Evolutionary conservation across 345 rosid species (phyloP).

Genomic region (Corchorus capsularis): DNA sequence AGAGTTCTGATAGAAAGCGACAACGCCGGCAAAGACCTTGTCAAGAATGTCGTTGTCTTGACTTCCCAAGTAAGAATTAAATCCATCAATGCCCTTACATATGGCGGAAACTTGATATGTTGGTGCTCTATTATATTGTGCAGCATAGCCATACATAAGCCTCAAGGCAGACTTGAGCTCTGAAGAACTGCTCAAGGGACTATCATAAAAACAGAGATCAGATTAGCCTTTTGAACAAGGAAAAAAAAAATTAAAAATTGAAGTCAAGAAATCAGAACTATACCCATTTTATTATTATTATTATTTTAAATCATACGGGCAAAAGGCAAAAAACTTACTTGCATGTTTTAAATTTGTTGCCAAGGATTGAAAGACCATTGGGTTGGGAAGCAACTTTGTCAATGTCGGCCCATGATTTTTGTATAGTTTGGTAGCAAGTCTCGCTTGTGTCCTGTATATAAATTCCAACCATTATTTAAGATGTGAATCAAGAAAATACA

Average conservation of each 20-base stretch:
- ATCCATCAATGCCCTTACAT: constrained; percentile 38
- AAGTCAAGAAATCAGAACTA: not conserved
- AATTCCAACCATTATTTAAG: not conserved
- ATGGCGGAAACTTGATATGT: constrained; percentile 27
- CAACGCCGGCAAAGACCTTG: constrained; percentile 41
- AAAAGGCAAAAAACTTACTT: constrained; percentile 23
- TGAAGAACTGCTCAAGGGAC: constrained; percentile 19
- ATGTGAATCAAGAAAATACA: too few species aligned
- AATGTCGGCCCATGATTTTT: constrained; percentile 41
- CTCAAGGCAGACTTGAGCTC: constrained; percentile 39
- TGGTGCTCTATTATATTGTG: constrained; percentile 43
- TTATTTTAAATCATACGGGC: too few species aligned
- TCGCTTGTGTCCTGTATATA: constrained; percentile 49
- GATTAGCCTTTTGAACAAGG: too few species aligned
- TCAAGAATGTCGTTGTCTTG: constrained; percentile 20
- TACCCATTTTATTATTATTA: too few species aligned
- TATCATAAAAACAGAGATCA: not conserved
- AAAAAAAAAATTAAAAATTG: not conserved
- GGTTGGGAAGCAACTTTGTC: constrained; percentile 47
- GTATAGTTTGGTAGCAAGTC: constrained; percentile 40
- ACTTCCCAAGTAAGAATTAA: constrained; percentile 10
- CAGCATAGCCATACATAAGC: constrained; percentile 26
- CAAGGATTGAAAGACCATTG: constrained; percentile 47
- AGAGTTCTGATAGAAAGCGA: constrained; percentile 26
- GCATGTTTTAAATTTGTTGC: constrained; percentile 72